Evolutionary conservation across 1,284 basidiomycete species (phyloP).

Genomic region (Cryptococcus hybrid): DNA sequence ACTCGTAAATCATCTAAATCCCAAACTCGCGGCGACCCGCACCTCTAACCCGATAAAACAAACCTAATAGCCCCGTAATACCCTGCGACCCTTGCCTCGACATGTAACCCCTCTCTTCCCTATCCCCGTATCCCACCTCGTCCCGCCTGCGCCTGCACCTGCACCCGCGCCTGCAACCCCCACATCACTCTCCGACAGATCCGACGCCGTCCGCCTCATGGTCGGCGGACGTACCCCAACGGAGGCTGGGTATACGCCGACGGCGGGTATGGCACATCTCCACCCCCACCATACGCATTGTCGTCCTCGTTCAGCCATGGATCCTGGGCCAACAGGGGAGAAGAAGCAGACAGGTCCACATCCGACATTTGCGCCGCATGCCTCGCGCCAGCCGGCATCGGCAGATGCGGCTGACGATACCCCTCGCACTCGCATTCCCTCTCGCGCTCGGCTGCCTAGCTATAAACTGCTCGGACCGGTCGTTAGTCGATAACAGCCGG

Average conservation of each 20-base stretch:
- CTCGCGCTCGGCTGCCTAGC: background rate
- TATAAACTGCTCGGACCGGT: slow-evolving; percentile 18
- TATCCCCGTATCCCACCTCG: slow-evolving; percentile 18
- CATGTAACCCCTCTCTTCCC: slow-evolving; percentile 1
- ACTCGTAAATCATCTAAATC: no score
- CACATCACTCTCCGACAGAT: slow-evolving; percentile 7
- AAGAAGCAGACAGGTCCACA: slow-evolving; percentile 11
- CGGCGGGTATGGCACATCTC: slow-evolving; percentile 19
- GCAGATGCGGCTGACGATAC: background rate
- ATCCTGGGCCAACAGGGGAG: slow-evolving; percentile 19
- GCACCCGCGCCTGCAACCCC: no score
- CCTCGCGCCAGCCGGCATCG: background rate
- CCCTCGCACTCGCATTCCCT: no score
- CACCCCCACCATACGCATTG: background rate
- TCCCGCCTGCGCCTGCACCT: background rate
- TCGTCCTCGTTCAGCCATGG: slow-evolving; percentile 1
- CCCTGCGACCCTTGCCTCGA: background rate
- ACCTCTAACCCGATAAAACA: background rate
- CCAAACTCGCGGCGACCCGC: background rate
- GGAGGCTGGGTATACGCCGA: slow-evolving; percentile 21
- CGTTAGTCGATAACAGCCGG: slow-evolving; percentile 21
- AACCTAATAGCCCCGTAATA: background rate
- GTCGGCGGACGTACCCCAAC: slow-evolving; percentile 20
- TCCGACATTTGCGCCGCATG: slow-evolving; percentile 1
- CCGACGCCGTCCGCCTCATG: slow-evolving; percentile 15